These are phyloP conservation scores for Venturia pyrina DNA, from an alignment of 2,329 filamentous ascomycete species.

Conservation along the genomic window DNA sequence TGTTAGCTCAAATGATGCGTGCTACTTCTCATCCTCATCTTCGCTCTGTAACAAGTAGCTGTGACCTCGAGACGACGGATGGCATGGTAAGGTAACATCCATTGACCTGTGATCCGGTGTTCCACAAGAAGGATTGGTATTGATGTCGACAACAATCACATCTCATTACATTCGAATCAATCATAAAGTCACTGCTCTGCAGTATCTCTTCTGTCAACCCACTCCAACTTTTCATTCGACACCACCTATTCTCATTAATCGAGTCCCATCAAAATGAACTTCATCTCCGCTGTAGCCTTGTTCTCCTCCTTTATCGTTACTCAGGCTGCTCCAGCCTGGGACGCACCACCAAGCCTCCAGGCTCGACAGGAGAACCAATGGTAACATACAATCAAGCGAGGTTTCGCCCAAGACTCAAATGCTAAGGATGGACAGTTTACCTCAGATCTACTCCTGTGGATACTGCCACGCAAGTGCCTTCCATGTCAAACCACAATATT, in stretches of 20 bases:
- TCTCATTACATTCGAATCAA: neutral
- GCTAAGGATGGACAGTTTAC: neutral
- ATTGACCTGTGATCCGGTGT: neutral
- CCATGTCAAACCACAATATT: neutral
- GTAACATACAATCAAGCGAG: neutral
- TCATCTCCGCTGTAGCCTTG: neutral
- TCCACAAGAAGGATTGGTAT: neutral
- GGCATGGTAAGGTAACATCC: neutral
- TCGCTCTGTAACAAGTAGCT: neutral
- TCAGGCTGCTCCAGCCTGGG: neutral
- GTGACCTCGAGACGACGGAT: neutral
- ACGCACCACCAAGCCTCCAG: neutral
- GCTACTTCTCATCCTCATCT: neutral
- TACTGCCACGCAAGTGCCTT: neutral
- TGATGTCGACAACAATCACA: neutral
- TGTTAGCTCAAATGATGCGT: neutral
- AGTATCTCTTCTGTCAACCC: neutral
- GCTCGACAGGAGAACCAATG: neutral
- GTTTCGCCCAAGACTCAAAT: neutral
- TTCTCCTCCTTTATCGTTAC: neutral
- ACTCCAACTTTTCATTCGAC: neutral
- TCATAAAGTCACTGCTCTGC: neutral
- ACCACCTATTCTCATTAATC: neutral
- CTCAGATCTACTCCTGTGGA: neutral
- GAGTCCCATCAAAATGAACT: neutral